Conservation (phyloP, 1,139 yeast genomes). For the Candida tetrigidarum region DNA sequence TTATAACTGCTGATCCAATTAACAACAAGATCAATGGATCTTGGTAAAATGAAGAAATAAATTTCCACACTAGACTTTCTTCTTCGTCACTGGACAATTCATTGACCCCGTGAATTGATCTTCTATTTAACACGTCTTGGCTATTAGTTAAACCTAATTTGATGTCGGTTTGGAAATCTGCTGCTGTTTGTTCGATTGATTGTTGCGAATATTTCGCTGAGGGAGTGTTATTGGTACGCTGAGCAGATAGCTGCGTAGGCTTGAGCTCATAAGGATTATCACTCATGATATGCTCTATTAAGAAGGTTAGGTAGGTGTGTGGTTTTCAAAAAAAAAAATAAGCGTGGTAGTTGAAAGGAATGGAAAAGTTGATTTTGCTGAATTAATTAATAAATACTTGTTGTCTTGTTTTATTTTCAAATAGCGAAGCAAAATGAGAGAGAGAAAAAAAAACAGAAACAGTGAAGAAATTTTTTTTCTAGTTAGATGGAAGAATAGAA, state of each 20-base stretch:
- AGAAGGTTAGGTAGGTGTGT: neutral
- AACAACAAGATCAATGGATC: slow-evolving; percentile 87
- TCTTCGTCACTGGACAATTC: slow-evolving; percentile 77
- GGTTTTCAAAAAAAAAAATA: neutral
- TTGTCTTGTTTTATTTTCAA: too few species aligned
- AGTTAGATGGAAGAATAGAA: too few species aligned
- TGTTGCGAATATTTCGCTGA: slow-evolving; percentile 60
- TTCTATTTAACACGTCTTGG: slow-evolving; percentile 72
- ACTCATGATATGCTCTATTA: slow-evolving; percentile 12
- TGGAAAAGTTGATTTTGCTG: too few species aligned
- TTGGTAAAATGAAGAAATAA: slow-evolving; percentile 77
- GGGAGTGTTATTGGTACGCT: slow-evolving; percentile 34
- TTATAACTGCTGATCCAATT: slow-evolving; percentile 84
- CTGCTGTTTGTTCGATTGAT: slow-evolving; percentile 63
- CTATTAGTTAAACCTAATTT: slow-evolving; percentile 61
- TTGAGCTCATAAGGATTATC: slow-evolving; percentile 21
- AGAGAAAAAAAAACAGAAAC: too few species aligned
- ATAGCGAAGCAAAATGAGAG: too few species aligned
- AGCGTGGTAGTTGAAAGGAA: too few species aligned
- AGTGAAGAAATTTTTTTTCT: too few species aligned
- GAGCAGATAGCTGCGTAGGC: slow-evolving; percentile 27
- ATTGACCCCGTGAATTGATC: slow-evolving; percentile 76
- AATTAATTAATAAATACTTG: too few species aligned
- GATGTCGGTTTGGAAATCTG: slow-evolving; percentile 63
- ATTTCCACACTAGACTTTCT: slow-evolving; percentile 70